Evolutionary conservation across 345 rosid genomes (phyloP).

Genomic region (Pelargonium nanum): DNA sequence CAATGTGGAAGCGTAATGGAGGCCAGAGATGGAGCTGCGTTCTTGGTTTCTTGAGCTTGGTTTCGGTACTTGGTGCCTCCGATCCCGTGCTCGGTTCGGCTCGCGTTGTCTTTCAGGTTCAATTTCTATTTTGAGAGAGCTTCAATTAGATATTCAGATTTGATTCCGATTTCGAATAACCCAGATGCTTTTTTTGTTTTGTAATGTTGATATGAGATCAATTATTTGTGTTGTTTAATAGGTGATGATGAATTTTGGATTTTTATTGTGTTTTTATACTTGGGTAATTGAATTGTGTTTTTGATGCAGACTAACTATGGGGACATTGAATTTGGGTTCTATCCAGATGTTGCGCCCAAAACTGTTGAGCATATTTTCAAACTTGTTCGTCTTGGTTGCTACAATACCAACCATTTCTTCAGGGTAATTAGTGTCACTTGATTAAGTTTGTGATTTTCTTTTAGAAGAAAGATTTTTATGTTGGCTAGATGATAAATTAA

Average conservation of each 20-base stretch:
- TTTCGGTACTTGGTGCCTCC: slow-evolving; percentile 18
- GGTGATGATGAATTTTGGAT: not conserved
- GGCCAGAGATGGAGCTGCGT: slow-evolving; percentile 1
- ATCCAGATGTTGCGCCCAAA: slow-evolving; percentile 71
- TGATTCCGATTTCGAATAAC: not conserved
- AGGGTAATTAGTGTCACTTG: slow-evolving; percentile 37
- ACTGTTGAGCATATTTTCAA: slow-evolving; percentile 89
- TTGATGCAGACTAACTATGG: slow-evolving; percentile 64
- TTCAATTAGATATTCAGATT: not conserved
- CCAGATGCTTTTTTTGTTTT: not conserved
- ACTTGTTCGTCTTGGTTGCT: slow-evolving; percentile 88
- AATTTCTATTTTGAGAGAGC: not conserved
- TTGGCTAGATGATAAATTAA: not conserved
- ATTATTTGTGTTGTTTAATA: not conserved
- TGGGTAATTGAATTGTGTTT: not conserved
- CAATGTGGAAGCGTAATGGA: not conserved
- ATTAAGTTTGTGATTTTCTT: not conserved
- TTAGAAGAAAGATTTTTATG: not conserved
- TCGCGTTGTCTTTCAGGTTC: slow-evolving; percentile 91
- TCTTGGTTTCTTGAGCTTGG: not conserved
- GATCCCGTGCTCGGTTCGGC: slow-evolving; percentile 75
- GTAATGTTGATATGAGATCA: not conserved
- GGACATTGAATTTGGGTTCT: slow-evolving; percentile 89
- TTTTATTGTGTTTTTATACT: not conserved
- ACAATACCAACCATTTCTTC: slow-evolving; percentile 85